Conservation (phyloP, 2,329 filamentous ascomycete genomes). For the Monosporascus ibericus region DNA sequence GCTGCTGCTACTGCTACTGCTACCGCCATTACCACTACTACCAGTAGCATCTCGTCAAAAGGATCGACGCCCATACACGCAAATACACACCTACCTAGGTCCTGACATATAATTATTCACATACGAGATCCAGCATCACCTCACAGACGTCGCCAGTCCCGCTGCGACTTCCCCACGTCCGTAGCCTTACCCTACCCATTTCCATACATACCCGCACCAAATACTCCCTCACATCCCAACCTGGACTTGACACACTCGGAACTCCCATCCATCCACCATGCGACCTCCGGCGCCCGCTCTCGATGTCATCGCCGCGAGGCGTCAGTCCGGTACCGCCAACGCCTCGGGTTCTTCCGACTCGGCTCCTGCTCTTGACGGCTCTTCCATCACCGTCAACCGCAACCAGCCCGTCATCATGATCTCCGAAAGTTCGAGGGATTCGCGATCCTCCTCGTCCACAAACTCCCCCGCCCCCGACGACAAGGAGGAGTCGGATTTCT, state of each 20-base stretch:
- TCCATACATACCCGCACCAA: not conserved
- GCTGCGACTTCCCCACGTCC: not conserved
- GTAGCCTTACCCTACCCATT: not conserved
- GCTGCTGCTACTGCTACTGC: no score
- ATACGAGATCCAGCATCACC: not conserved
- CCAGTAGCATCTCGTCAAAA: not conserved
- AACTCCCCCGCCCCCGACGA: conserved; percentile 70
- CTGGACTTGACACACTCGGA: not conserved
- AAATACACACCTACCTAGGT: not conserved
- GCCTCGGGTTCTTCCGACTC: conserved; percentile 1
- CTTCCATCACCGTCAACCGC: conserved; percentile 3
- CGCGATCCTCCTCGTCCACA: conserved; percentile 59
- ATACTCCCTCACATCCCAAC: not conserved
- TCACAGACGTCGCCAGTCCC: not conserved
- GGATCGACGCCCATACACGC: not conserved
- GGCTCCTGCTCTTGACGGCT: conserved; percentile 1
- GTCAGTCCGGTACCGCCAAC: conserved; percentile 6
- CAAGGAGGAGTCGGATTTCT: conserved; percentile 92
- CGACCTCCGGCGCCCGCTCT: conserved; percentile 22
- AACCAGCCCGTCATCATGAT: conserved; percentile 10
- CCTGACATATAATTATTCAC: not conserved
- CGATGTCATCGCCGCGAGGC: conserved; percentile 23
- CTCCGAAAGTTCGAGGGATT: conserved; percentile 41
- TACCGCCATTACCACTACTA: not conserved
- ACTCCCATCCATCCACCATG: conserved; percentile 8